Percentiles rank a stretch among this genome's conserved stretches.
Conservation (phyloP, 164 flowering plant genomes). For the Chimonanthus salicifolius region DNA sequence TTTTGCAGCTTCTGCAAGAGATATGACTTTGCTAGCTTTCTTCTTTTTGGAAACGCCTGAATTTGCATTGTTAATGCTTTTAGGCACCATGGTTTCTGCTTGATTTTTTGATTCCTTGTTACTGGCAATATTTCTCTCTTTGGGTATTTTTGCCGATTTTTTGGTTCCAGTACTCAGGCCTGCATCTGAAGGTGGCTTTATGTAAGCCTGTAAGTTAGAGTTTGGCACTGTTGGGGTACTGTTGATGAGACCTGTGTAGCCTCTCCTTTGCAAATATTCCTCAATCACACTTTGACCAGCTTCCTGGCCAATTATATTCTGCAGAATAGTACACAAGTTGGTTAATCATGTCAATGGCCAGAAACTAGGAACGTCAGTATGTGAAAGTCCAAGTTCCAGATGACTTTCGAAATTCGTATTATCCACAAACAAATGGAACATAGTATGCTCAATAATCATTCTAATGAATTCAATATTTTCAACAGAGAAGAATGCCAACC, state of each 20-base stretch:
- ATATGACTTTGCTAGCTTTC: constrained; percentile 68
- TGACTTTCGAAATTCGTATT: not conserved
- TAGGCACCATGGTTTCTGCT: constrained; percentile 24
- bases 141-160: constrained; percentile 40
- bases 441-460: not conserved
- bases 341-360: not conserved
- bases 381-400: not conserved
- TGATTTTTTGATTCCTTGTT: constrained; percentile 23
- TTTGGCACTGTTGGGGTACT: constrained; percentile 22
- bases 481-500: not conserved
- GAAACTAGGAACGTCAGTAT: not conserved
- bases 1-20: constrained; percentile 93
- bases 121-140: constrained; percentile 27
- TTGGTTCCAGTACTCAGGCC: constrained; percentile 36
- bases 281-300: constrained; percentile 66
- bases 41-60: constrained; percentile 58
- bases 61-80: constrained; percentile 26
- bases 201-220: constrained; percentile 62
- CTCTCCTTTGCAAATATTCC: constrained; percentile 77
- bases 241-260: constrained; percentile 29
- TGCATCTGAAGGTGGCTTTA: constrained; percentile 59
- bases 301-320: constrained; percentile 88
- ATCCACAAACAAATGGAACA: not conserved
- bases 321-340: constrained; percentile 10
- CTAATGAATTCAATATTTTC: not conserved